These are phyloP conservation scores for Scalesia atractyloides DNA, from an alignment of 129 eudicot genomes.

Conservation along the genomic window DNA sequence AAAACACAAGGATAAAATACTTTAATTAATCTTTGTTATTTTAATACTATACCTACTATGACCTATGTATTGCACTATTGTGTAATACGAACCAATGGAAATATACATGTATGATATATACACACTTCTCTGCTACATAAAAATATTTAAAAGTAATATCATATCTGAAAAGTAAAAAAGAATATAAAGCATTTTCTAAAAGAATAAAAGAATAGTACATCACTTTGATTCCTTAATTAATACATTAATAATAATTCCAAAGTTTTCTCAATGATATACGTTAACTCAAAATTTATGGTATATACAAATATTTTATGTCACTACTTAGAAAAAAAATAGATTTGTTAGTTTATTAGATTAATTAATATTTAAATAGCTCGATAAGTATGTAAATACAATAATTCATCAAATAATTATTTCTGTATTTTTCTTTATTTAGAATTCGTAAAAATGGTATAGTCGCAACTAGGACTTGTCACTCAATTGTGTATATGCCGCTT, in stretches of 20 bases:
- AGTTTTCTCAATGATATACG: not conserved
- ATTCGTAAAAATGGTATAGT: too few species aligned
- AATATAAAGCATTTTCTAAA: not conserved
- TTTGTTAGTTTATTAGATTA: not conserved
- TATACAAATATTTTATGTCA: not conserved
- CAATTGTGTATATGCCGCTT: too few species aligned
- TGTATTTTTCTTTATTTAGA: too few species aligned
- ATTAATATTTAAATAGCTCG: not conserved
- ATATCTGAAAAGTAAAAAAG: not conserved
- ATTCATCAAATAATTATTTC: not conserved
- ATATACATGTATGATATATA: not conserved
- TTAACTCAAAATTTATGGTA: not conserved
- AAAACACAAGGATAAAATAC: too few species aligned
- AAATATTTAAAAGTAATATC: not conserved
- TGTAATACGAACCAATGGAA: too few species aligned
- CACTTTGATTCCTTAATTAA: conserved; percentile 8
- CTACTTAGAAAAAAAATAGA: not conserved
- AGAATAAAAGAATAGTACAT: not conserved
- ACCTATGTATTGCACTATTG: too few species aligned
- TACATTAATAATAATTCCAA: not conserved
- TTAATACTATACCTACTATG: too few species aligned
- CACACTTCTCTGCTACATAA: not conserved
- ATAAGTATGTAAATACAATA: not conserved
- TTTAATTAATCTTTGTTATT: too few species aligned
- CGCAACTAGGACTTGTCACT: too few species aligned